These are phyloP conservation scores for Lasiodiplodia sp. DNA, from an alignment of 2,329 filamentous ascomycete species.

Conservation along the genomic window DNA sequence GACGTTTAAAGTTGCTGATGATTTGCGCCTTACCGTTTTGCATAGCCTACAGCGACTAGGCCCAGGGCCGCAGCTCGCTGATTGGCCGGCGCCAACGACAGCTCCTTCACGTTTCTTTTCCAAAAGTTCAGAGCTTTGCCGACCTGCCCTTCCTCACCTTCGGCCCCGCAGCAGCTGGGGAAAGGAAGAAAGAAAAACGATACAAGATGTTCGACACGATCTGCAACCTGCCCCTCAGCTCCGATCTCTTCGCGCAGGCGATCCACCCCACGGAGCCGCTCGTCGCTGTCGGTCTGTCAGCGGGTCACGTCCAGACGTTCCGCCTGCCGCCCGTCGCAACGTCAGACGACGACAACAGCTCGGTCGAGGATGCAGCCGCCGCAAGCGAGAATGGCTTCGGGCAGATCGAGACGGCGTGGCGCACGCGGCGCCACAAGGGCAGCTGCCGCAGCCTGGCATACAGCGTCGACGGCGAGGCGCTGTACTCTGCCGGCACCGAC, in stretches of 20 bases:
- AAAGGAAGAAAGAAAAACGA: not conserved
- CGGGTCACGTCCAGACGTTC: conserved; percentile 85
- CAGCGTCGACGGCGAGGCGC: conserved; percentile 75
- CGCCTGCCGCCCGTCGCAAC: conserved; percentile 69
- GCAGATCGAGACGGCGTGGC: conserved; percentile 83
- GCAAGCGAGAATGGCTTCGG: conserved; percentile 69
- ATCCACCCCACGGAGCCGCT: conserved; percentile 85
- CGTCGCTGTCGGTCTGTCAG: conserved; percentile 83
- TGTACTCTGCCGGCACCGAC: conserved; percentile 68
- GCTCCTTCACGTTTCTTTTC: conserved; percentile 17
- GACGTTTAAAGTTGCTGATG: not conserved
- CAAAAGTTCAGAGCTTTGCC: not conserved
- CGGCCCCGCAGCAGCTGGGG: not conserved
- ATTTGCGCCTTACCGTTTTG: not conserved
- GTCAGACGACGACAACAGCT: conserved; percentile 54
- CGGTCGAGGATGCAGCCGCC: conserved; percentile 57
- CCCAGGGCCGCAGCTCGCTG: not conserved
- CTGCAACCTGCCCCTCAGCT: conserved; percentile 83
- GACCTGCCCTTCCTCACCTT: not conserved
- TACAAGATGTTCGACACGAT: conserved; percentile 83
- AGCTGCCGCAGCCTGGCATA: conserved; percentile 87
- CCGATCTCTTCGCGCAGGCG: conserved; percentile 88
- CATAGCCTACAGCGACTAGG: not conserved
- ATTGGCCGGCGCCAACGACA: not conserved
- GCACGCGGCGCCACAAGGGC: conserved; percentile 88